Percentiles rank a stretch among this genome's conserved stretches.
phyloP scores from a whole-genome alignment of 768 basidiomycete species.

The Harrya chromipes region DNA sequence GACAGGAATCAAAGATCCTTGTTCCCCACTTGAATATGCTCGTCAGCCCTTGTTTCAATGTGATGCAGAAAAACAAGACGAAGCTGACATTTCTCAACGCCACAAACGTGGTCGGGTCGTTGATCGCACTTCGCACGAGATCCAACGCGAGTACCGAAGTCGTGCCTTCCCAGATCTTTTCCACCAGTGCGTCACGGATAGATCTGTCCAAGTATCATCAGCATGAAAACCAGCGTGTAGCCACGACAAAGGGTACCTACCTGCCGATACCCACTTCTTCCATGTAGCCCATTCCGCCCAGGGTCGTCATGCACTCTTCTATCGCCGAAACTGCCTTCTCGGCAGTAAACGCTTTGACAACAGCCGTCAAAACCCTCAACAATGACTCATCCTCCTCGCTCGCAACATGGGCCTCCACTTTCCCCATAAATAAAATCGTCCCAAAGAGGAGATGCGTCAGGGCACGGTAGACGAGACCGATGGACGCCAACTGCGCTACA shows the following conservation, averaged over 20 bases:
- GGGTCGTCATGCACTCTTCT: conserved; percentile 69
- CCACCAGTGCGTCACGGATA: conserved; percentile 68
- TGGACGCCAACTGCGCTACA: conserved; percentile 58
- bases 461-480: conserved; percentile 63
- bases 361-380: conserved; percentile 64
- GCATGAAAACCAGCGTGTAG: background rate
- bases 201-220: conserved; percentile 28
- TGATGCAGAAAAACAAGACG: background rate
- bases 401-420: conserved; percentile 54
- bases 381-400: conserved; percentile 47
- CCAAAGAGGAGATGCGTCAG: conserved; percentile 63
- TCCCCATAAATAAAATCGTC: conserved; percentile 55
- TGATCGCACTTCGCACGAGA: conserved; percentile 48
- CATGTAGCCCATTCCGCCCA: conserved; percentile 84
- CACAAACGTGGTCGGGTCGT: conserved; percentile 40
- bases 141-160: conserved; percentile 67
- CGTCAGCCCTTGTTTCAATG: background rate
- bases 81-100: conserved; percentile 50
- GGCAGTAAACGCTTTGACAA: conserved; percentile 67
- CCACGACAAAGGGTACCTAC: conserved; percentile 22
- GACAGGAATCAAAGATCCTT: conserved; percentile 40
- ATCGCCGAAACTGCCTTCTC: conserved; percentile 61
- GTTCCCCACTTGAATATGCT: conserved; percentile 48
- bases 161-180: conserved; percentile 84
- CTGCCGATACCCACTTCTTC: conserved; percentile 72